A percentile compares a stretch with the other conserved stretches of the same genome.
These are phyloP conservation scores for Xylaria hypoxylon DNA, from an alignment of 2,329 filamentous ascomycete genomes.

Conservation along the genomic window DNA sequence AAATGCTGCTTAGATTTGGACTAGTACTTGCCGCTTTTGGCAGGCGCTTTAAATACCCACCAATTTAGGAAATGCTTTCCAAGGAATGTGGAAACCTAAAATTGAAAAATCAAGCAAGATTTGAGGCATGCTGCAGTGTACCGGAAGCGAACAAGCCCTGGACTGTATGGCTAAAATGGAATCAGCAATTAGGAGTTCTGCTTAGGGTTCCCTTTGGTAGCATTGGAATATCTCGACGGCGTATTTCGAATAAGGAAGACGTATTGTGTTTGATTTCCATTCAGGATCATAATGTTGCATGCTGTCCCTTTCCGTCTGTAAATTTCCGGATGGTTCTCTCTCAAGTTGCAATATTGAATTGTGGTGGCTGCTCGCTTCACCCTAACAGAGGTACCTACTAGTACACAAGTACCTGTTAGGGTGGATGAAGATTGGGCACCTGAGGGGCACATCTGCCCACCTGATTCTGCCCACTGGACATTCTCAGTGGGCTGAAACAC, in stretches of 20 bases:
- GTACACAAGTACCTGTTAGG: no score
- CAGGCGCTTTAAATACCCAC: neutral
- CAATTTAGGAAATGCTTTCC: neutral
- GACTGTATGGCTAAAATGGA: no score
- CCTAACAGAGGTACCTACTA: neutral
- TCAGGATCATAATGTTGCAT: neutral
- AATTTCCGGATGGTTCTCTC: neutral
- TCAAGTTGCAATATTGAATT: neutral
- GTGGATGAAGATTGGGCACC: conserved; percentile 23
- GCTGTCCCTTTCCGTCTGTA: neutral
- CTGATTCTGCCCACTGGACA: conserved; percentile 11
- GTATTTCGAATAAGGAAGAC: no score
- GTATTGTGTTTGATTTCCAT: no score
- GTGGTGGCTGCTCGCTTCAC: conserved; percentile 13
- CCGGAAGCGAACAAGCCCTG: no score
- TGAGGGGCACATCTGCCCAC: conserved; percentile 20
- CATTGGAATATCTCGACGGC: neutral
- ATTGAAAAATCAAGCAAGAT: conserved; percentile 3
- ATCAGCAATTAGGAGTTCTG: no score
- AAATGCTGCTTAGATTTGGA: conserved; percentile 19
- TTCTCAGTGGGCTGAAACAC: conserved; percentile 11
- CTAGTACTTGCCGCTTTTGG: conserved; percentile 13
- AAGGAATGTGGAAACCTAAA: conserved; percentile 9
- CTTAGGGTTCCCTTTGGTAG: neutral
- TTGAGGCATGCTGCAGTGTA: neutral